Evolutionary conservation across 2,329 filamentous ascomycete species (phyloP), one percentile per base, ranked within the genome.

Genomic region (Zelopaecilomyces penicillatus): DNA sequence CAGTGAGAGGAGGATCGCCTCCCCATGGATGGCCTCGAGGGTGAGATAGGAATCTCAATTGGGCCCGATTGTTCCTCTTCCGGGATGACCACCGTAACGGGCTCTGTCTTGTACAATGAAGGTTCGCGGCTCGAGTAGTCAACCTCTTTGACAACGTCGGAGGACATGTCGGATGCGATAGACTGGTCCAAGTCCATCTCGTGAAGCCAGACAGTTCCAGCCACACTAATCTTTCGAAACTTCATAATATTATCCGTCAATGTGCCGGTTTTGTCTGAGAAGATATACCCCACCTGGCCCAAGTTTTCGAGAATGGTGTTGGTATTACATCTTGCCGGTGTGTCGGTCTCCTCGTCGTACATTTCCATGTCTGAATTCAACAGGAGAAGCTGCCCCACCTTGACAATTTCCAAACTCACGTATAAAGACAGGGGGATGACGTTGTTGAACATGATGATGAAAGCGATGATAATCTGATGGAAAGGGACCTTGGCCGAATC

Each of bases 401-500:
- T 94, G 62, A 93, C 83, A 47, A 95, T 74, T 52, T 97, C 90
- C 62, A 97, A 71, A 59, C 83, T 93, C 54, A 97, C 87, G 54
- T 95, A 97, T 1, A 97, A 74, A 0, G 89, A 88, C 11, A 97
- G 75, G 0, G 91, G 91, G 47, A 96, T 90, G 66, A 95, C 81
- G 34, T 93, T 97, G 64, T 96, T 97, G 67, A 95, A 95, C 80
- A 95, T 91, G 65, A 97, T 95, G 53, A 95, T 80, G 61, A 89
- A 96, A 0, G 87, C 89, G 29, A 91, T 83, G 52, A 96, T 83
- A 48, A 94, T 88, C 31, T 89, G 82, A 52, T 87, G 79, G 54
- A 87, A 85, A 1, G 77, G 73, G n/a, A 95, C 87, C 4, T 70
- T 74, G 1, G 87, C 83, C 44, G 78, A 65, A 4, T 71, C 63